Percentiles rank a stretch among this genome's conserved stretches.
Evolutionary conservation across 352 stramenopile genomes (phyloP).

Genomic region (Globisporangium acanthophoron): DNA sequence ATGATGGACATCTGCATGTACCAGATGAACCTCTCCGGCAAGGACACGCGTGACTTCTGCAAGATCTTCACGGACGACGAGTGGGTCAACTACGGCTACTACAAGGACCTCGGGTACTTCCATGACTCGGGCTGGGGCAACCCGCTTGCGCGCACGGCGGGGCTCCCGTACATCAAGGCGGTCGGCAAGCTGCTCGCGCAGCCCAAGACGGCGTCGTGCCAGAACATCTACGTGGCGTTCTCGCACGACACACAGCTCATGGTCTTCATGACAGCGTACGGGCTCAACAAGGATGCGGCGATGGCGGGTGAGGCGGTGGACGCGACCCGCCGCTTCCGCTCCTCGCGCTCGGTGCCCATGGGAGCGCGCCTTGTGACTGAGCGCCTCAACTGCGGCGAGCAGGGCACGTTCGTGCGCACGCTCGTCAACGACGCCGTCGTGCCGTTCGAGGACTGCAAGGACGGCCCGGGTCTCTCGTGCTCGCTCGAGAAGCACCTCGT

Average conservation of each 20-base stretch:
- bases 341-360: constrained; percentile 38
- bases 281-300: constrained; percentile 35
- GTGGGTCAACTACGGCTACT: constrained; percentile 45
- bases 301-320: constrained; percentile 33
- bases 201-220: constrained; percentile 35
- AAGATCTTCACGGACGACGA: constrained; percentile 49
- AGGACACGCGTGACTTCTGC: constrained; percentile 35
- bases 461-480: constrained; percentile 41
- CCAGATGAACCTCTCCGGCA: constrained; percentile 41
- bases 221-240: constrained; percentile 51
- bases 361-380: constrained; percentile 40
- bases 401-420: constrained; percentile 37
- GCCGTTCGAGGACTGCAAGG: constrained; percentile 33
- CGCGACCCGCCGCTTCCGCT: constrained; percentile 30
- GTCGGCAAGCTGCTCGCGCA: constrained; percentile 37
- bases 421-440: constrained; percentile 48
- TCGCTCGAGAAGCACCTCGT: constrained; percentile 30
- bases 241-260: constrained; percentile 56
- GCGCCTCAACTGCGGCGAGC: constrained; percentile 30
- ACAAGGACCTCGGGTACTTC: constrained; percentile 53
- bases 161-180: constrained; percentile 35
- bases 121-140: constrained; percentile 45
- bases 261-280: constrained; percentile 35
- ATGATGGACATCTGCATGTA: constrained; percentile 62
- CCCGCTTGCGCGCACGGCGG: constrained; percentile 31